Base-by-base conservation (phyloP, 331 rosid species). In the Quercus phellos region DNA sequence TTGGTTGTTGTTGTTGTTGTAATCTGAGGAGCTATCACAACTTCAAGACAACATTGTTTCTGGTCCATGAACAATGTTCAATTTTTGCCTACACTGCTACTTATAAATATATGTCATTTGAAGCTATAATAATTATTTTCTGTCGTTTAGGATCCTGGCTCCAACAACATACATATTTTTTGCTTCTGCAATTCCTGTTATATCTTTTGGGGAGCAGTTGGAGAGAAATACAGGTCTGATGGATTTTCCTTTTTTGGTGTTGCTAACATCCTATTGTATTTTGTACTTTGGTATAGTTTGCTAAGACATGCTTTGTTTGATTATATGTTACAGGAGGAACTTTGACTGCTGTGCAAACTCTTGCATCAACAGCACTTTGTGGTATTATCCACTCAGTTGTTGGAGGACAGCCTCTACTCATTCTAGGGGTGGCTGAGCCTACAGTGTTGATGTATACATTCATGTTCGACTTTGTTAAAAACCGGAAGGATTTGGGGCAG, bases 291-390 rank as follows among this genome's bases (percentile, higher is more conserved):
- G 29, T 78, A 42, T 59, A 74, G 51, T 84, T 67, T 70, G 50
- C 90, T 89, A 76, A 85, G 55, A 68, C 64, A 74, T 77, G 74
- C 68, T 66, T 72, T 46, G 6, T 74, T 42, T 85, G 61, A 54
- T 87, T 74, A 5, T 71, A 30, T 86, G 85, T 60, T 73, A 24
- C 91, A 94, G 99, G 90, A 69, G 99, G 99, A 85, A 79, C 86
- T 86, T 87, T 94, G 79, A 94, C 99, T 77, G 99, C 99, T 4
- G 99, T 94, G 78, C 99, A 94, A 84, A 94, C 97, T 80, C 99
- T 94, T 79, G 91, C 97, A 81, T 92, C 99, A 77, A 94, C 99
- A 5, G 93, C 99, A 68, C 87, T 94, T 66, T 94, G 99, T 17
- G 99, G 99, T 46, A 78, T 94, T 64, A 83, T 92, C 83, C 98